A percentile compares a stretch with the other conserved stretches of the same genome.
phyloP scores from a whole-genome alignment of 2,329 filamentous ascomycete genomes.

The Fusarium sp. region DNA sequence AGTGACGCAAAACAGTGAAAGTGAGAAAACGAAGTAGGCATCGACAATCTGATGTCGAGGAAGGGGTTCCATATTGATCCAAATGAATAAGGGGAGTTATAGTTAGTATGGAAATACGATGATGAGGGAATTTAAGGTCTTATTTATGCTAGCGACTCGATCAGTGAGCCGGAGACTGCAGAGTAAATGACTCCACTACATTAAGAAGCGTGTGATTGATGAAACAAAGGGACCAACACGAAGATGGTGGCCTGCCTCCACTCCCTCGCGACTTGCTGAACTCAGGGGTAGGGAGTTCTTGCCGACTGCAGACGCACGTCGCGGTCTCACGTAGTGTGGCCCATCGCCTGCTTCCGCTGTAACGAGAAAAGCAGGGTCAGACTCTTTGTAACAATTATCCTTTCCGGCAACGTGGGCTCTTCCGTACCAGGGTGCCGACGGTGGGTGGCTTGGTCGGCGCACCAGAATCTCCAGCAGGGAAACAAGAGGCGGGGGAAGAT shows the following conservation, averaged over 20 bases:
- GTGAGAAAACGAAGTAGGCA: background rate
- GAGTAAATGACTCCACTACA: background rate
- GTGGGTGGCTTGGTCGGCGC: background rate
- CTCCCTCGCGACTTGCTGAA: background rate
- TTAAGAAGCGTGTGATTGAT: conserved; percentile 8
- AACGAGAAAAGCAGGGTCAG: background rate
- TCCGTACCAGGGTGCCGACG: background rate
- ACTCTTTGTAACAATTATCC: background rate
- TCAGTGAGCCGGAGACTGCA: background rate
- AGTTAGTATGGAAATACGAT: background rate
- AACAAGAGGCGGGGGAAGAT: background rate
- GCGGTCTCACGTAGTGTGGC: background rate
- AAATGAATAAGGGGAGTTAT: background rate
- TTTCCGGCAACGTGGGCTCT: background rate
- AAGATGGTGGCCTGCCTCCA: background rate
- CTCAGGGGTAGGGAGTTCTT: background rate
- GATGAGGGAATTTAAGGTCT: background rate
- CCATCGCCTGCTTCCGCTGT: background rate
- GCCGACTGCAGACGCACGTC: background rate
- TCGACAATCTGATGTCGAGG: background rate
- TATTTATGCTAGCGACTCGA: background rate
- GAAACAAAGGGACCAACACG: conserved; percentile 15
- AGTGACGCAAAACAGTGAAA: background rate
- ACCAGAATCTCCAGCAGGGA: background rate
- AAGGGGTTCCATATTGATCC: background rate